A percentile compares a stretch with the other conserved stretches of the same genome.
Evolutionary conservation across 1,139 yeast species (phyloP).

Genomic region (Saccharomyces hybrid): DNA sequence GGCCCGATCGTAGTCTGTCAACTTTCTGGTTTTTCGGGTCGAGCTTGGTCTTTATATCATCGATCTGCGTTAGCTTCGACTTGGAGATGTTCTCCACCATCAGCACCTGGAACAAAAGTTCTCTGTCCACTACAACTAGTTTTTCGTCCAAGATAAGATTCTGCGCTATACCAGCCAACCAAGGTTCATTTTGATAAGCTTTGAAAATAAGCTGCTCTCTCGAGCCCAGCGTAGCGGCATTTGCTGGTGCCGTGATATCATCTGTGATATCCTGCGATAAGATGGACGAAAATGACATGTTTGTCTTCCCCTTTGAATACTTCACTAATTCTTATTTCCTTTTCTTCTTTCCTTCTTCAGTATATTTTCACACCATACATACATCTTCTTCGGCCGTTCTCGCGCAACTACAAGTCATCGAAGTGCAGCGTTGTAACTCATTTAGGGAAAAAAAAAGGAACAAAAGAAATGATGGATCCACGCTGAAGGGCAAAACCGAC

Average conservation of each 20-base stretch:
- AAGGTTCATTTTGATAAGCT: constrained; percentile 22
- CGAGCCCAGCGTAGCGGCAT: constrained; percentile 1
- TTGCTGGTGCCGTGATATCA: not conserved
- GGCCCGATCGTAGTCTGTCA: constrained; percentile 20
- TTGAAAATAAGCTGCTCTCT: constrained; percentile 15
- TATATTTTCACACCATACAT: not conserved
- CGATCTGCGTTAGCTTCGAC: constrained; percentile 34
- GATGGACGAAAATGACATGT: constrained; percentile 6
- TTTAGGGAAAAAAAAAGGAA: not conserved
- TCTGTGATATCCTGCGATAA: constrained; percentile 18
- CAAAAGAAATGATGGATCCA: no score
- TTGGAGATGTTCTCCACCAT: constrained; percentile 34
- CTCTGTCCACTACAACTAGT: constrained; percentile 15
- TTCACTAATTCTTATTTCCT: not conserved
- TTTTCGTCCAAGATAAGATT: constrained; percentile 14
- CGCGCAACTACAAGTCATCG: no score
- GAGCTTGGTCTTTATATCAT: constrained; percentile 26
- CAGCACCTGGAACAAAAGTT: constrained; percentile 36
- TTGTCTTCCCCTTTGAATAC: not conserved
- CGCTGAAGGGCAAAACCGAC: no score
- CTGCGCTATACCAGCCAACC: constrained; percentile 13
- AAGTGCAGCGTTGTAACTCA: not conserved
- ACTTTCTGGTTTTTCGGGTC: constrained; percentile 29
- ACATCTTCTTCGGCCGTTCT: not conserved
- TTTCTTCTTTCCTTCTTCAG: not conserved